These are phyloP conservation scores for Corylus avellana DNA, from an alignment of 306 rosid species.

Conservation along the genomic window DNA sequence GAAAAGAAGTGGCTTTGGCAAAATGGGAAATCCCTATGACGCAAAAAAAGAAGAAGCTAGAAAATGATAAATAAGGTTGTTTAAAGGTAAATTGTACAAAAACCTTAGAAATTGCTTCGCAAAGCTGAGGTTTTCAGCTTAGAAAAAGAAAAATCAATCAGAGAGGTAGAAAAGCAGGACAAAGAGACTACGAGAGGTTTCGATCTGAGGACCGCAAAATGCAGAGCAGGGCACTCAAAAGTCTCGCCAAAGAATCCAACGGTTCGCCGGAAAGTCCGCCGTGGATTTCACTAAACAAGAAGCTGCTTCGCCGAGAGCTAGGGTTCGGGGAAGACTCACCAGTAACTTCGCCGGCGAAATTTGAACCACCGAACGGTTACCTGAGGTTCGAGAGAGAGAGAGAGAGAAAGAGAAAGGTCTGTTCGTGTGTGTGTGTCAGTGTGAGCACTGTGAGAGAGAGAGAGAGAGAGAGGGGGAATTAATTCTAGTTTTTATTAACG, in stretches of 20 bases:
- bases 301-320: neutral
- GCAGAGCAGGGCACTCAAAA: neutral
- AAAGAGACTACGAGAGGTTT: conserved; percentile 19
- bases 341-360: conserved; percentile 14
- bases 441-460: neutral
- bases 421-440: neutral
- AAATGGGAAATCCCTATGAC: conserved; percentile 12
- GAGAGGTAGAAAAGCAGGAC: neutral
- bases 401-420: neutral
- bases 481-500: conserved; percentile 50
- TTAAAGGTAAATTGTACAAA: conserved; percentile 21
- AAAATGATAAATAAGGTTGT: neutral
- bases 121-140: conserved; percentile 12
- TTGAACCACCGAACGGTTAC: neutral
- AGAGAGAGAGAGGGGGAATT: neutral
- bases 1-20: conserved; percentile 11
- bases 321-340: neutral
- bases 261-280: conserved; percentile 9
- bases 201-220: conserved; percentile 32
- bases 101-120: conserved; percentile 36
- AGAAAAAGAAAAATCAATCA: conserved; percentile 12
- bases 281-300: neutral
- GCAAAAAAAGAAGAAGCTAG: neutral
- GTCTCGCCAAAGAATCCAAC: conserved; percentile 10
- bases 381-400: neutral